Base-by-base conservation (phyloP, 2,329 filamentous ascomycete species). In the Elsinoe arachidis region DNA sequence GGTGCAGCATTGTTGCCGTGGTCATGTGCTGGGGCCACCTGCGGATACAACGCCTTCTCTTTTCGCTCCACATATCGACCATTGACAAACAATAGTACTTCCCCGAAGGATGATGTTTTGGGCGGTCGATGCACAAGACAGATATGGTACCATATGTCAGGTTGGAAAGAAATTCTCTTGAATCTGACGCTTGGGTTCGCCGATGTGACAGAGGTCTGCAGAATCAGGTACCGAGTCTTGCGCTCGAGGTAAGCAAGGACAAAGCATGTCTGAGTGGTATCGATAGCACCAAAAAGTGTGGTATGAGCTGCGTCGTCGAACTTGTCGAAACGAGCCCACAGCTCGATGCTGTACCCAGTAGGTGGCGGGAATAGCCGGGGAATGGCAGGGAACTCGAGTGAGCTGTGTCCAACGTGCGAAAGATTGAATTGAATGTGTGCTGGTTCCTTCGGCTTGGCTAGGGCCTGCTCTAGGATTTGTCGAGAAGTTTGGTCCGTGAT, bases 341-440 rank as follows among this genome's bases (percentile, higher is more conserved):
- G 82, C 46, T 88, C 82, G 60, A 99, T 86, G 0, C 90, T 95
- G 73, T 97, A 99, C 17, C 93, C 95, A 33, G 74, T 71, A n/a
- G 79, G 76, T 1, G 93, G 90, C 10, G 93, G 95, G 65, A 99
- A 99, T 1, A 83, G 74, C 33, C 88, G 84, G 5, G 90, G 90
- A 23, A 99, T 77, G n/a, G 84, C 91, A 6, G 90, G 83, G 26
- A 99, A 77, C 69, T 99, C 95, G 61, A 97, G 82, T 0, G 93
- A 96, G 12, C 89, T 88, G 71, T 90, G 92, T 0, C 95, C 95
- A 69, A 90, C 80, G 14, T 90, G 75, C 1, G 90, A 93, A 19
- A 99, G 78, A 69, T 99, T 93, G 71, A 99, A 97, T 64, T 97
- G 90, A 63, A 99, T 87, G 69, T 88, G 91, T 0, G 91, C 83